Conservation (phyloP, 768 basidiomycete species). For the Candolleomyces eurysporus region DNA sequence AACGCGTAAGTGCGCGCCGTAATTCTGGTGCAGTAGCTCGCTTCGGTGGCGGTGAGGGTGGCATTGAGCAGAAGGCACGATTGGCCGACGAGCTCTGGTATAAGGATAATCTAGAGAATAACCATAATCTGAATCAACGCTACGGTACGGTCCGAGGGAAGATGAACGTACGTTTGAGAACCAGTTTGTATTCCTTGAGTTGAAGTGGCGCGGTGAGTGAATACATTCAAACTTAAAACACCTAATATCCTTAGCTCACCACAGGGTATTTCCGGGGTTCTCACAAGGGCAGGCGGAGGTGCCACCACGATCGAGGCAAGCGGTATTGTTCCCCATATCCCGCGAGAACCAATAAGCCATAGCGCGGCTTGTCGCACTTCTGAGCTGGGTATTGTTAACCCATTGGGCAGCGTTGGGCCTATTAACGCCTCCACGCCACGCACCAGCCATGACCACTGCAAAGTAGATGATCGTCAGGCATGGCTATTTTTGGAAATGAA, state of each 20-base stretch:
- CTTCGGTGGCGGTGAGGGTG: constrained; percentile 40
- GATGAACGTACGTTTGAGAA: constrained; percentile 47
- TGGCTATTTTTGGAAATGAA: neutral
- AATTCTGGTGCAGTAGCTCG: constrained; percentile 47
- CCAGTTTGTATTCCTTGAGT: constrained; percentile 63
- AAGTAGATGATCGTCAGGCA: neutral
- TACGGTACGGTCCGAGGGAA: neutral
- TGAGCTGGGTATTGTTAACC: constrained; percentile 38
- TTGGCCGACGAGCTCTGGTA: constrained; percentile 56
- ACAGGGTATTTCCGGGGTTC: constrained; percentile 43
- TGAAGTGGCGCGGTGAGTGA: constrained; percentile 3
- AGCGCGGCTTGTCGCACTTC: constrained; percentile 42
- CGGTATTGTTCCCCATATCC: constrained; percentile 47
- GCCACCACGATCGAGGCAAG: constrained; percentile 58
- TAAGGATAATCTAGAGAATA: constrained; percentile 49
- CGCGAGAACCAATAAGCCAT: constrained; percentile 66
- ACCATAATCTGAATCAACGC: neutral
- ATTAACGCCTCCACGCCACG: constrained; percentile 52
- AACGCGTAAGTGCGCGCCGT: constrained; percentile 49
- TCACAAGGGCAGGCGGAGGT: constrained; percentile 52
- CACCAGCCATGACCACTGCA: constrained; percentile 51
- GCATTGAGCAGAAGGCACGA: constrained; percentile 54
- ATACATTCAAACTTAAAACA: neutral
- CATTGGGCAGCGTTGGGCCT: constrained; percentile 35
- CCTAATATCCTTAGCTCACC: constrained; percentile 20